Evolutionary conservation across 2,329 filamentous ascomycete species (phyloP), one percentile per base, ranked within the genome.

Genomic region (Pseudocercospora fuligena): DNA sequence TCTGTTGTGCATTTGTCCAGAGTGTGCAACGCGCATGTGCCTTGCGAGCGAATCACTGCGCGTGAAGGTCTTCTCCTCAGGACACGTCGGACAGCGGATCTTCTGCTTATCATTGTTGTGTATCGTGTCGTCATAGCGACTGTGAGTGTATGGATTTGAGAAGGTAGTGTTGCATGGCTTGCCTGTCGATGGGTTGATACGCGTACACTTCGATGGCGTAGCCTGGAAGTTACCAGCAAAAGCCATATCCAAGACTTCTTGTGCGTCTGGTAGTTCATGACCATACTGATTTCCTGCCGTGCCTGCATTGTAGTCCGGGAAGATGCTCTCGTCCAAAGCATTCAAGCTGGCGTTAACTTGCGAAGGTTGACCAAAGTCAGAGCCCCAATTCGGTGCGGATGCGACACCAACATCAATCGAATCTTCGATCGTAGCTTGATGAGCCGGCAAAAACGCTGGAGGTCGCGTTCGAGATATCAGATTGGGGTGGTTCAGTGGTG

Each of bases 11-110:
- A 7, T 19, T 8, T 43, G 5, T n/a, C 36, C 36, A 40, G 9
- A 40, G 79, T 97, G 94, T 70, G 96, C 94, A 58, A 97, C 93
- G 43, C 93, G 89, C 86, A 97, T 96, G 78, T 99, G 94, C 67
- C 94, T 86, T 16, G 94, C 98, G 58, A 98, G 84, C 1, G 95
- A 95, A 82, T 99, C 95, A 70, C 94, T 95, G 66, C 95, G 89
- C 73, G 93, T 97, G 76, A 99, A 99, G 0, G 93, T 96, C 85
- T 98, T 98, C 76, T 98, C 94, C 74, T 98, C 94, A 1, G 92
- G 93, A 81, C 95, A 99, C 57, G 97, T 82, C 69, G 94, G 89
- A 80, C 95, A 99, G 53, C 93, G 90, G 7, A 97, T 93, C 83
- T 98, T 98, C 79, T 94, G 90, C 84, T 97, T 97, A 74, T 92